A percentile compares a stretch with the other conserved stretches of the same genome.
phyloP scores from a whole-genome alignment of 1,284 basidiomycete genomes.

The Pseudozyma tsukubaensis region DNA sequence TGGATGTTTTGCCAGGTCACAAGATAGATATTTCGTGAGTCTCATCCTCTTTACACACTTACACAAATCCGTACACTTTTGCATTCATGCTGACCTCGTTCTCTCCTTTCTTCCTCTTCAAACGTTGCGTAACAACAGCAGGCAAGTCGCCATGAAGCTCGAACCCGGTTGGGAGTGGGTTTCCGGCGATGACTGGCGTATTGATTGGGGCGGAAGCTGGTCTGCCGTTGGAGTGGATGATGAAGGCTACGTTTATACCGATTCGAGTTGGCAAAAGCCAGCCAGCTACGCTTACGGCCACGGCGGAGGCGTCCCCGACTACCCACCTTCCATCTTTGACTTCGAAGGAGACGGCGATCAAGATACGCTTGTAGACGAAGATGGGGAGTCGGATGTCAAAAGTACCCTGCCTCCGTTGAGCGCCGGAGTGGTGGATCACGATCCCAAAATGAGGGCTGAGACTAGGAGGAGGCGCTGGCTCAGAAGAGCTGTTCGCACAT shows the following conservation, averaged over 20 bases:
- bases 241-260: slow-evolving; percentile 66
- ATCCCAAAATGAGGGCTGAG: slow-evolving; percentile 36
- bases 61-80: background rate
- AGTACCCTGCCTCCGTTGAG: slow-evolving; percentile 37
- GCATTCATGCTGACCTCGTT: slow-evolving; percentile 33
- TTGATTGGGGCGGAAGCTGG: slow-evolving; percentile 67
- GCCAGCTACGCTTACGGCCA: slow-evolving; percentile 64
- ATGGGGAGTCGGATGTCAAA: slow-evolving; percentile 28
- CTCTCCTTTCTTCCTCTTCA: background rate
- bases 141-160: slow-evolving; percentile 59
- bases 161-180: slow-evolving; percentile 66
- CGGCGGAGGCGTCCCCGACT: slow-evolving; percentile 40
- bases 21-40: slow-evolving; percentile 56
- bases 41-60: background rate
- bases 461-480: slow-evolving; percentile 54
- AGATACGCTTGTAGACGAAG: slow-evolving; percentile 13
- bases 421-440: slow-evolving; percentile 45
- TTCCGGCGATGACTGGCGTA: slow-evolving; percentile 66
- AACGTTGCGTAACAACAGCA: slow-evolving; percentile 33
- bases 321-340: slow-evolving; percentile 46
- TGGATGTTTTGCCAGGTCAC: slow-evolving; percentile 49
- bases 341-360: slow-evolving; percentile 14
- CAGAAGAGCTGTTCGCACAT: slow-evolving; percentile 37
- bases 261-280: slow-evolving; percentile 64
- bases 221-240: slow-evolving; percentile 63